Percentiles rank a stretch among this genome's conserved stretches.
phyloP scores from a whole-genome alignment of 192 early-diverging fungal species.

The Coemansia sp. region DNA sequence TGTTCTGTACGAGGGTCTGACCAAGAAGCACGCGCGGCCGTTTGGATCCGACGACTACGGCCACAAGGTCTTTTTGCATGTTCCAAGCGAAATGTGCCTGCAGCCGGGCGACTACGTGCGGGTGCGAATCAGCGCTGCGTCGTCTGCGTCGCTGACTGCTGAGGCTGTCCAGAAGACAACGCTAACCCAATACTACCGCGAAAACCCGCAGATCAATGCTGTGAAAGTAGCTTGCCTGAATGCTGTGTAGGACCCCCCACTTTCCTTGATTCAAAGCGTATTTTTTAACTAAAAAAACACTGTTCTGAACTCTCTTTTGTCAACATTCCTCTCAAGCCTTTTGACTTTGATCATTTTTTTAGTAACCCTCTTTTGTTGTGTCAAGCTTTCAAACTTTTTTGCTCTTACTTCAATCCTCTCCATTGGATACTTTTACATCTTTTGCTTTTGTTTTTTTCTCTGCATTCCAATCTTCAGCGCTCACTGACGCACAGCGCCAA shows the following conservation, averaged over 20 bases:
- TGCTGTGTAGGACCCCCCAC: no score
- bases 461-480: background rate
- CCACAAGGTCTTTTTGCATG: conserved; percentile 66
- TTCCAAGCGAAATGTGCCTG: conserved; percentile 15
- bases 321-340: no score
- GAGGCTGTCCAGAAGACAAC: conserved; percentile 32
- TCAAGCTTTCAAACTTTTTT: no score
- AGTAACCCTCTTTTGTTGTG: no score
- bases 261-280: no score
- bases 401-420: no score
- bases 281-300: no score
- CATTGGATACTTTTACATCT: no score
- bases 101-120: conserved; percentile 46
- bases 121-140: conserved; percentile 33
- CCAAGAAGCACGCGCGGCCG: conserved; percentile 45
- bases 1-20: conserved; percentile 62
- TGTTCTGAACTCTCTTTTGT: no score
- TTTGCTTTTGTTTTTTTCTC: no score
- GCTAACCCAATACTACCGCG: conserved; percentile 26
- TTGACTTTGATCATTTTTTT: no score
- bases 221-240: no score
- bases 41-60: conserved; percentile 70
- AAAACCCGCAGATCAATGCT: conserved; percentile 21
- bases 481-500: background rate
- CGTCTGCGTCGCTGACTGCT: conserved; percentile 49